Base-by-base conservation (phyloP, 495 filamentous ascomycete species). In the Platismatia glauca region DNA sequence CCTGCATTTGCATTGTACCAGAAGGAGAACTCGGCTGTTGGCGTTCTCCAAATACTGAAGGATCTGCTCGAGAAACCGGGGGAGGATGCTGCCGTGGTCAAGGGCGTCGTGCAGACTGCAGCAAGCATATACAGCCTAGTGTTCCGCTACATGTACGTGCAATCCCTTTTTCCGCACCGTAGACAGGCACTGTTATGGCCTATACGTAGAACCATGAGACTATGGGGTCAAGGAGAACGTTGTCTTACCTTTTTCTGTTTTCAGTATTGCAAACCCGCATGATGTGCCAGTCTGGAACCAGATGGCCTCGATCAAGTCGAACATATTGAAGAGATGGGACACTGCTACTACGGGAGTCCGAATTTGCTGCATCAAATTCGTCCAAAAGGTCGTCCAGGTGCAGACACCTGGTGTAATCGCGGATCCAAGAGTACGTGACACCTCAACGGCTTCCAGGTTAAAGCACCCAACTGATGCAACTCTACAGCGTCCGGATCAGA, bases 351-450 rank as follows among this genome's bases (percentile, higher is more conserved):
- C 84, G 12, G 85, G 89, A 1, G 84, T 97, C 52, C 87, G 86
- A 70, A 82, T 97, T 70, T 93, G 90, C 79, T 97, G 94, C 74
- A 89, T 97, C 80, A 98, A 98, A 71, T 97, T 98, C 70, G 86
- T 89, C 20, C 92, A 97, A 76, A 83, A 89, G 33, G 90, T 97
- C 41, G 88, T 98, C 50, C 87, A 95, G 60, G 87, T 90, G 9
- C 93, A 98, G 72, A 97, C 91, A 9, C 86, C 86, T 18, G 91
- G 90, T 43, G 74, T 85, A 64, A 86, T 91, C 66, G 79, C 85
- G 34, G 94, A 97, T 72, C 90, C 89, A 63, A 86, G 90, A 78
- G 92, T 96, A 82, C 57, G 86, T 76, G 56, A 33, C 37, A 27
- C 20, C 35, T 27, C 44, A 22, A 38, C 29, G 33, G 34, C 58